Percentiles rank a stretch among this genome's conserved stretches.
phyloP scores from a whole-genome alignment of 1,284 basidiomycete genomes.

The Trametes versicolor region DNA sequence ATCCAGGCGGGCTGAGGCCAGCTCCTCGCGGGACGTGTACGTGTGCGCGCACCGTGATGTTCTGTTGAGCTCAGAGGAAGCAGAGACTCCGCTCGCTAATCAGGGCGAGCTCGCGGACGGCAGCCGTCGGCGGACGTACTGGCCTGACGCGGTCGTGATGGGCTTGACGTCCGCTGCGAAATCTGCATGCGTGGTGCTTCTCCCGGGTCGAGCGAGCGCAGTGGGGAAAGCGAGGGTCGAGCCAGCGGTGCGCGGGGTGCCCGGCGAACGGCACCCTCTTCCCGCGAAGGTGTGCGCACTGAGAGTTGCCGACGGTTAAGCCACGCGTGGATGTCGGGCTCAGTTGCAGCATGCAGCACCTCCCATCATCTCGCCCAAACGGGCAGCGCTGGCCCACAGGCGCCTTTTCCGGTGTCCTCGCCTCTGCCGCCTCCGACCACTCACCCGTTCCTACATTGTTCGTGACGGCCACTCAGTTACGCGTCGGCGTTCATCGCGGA shows the following conservation, averaged over 20 bases:
- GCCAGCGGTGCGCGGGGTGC: constrained; percentile 7
- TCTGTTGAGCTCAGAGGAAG: constrained; percentile 14
- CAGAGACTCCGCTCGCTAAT: constrained; percentile 31
- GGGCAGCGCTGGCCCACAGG: background rate
- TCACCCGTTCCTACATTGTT: background rate
- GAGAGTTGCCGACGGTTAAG: constrained; percentile 24
- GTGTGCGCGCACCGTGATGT: background rate
- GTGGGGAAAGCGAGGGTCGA: constrained; percentile 3
- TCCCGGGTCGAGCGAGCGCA: constrained; percentile 20
- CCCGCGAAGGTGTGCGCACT: constrained; percentile 29
- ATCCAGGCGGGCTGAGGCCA: constrained; percentile 16
- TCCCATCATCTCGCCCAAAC: constrained; percentile 5
- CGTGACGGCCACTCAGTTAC: constrained; percentile 3
- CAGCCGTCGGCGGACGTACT: constrained; percentile 29
- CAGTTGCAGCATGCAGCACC: constrained; percentile 11
- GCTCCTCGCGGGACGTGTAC: background rate
- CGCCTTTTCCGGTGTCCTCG: constrained; percentile 21
- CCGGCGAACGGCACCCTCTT: constrained; percentile 12
- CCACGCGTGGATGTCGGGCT: constrained; percentile 1
- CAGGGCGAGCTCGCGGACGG: constrained; percentile 11
- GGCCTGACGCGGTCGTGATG: constrained; percentile 22
- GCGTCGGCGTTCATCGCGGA: background rate
- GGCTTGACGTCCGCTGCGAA: constrained; percentile 21
- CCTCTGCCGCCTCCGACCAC: background rate
- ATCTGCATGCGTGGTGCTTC: constrained; percentile 16